phyloP scores from a whole-genome alignment of 1,139 yeast species.

The Protomyces arabidopsidicola region DNA sequence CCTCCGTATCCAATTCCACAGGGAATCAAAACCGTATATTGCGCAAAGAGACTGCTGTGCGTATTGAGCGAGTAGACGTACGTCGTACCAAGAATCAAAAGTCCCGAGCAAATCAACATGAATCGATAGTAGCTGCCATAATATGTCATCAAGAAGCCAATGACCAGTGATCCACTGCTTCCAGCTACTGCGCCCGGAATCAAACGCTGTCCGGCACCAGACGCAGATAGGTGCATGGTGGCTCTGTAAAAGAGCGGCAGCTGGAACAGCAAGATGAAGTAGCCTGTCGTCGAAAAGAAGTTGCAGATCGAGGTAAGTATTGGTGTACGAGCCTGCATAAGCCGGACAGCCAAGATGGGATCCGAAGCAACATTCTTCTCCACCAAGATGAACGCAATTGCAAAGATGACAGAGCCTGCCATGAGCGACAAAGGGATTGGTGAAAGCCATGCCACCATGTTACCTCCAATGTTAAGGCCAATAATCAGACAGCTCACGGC shows the following conservation, averaged over 20 bases:
- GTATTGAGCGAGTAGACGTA: slow-evolving; percentile 30
- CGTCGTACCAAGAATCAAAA: slow-evolving; percentile 28
- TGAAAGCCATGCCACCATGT: slow-evolving; percentile 45
- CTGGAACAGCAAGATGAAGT: slow-evolving; percentile 54
- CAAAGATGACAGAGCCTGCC: slow-evolving; percentile 37
- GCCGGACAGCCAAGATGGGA: slow-evolving; percentile 48
- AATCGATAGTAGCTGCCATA: slow-evolving; percentile 56
- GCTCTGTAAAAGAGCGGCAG: slow-evolving; percentile 45
- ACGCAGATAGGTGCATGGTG: slow-evolving; percentile 33
- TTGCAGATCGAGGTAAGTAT: slow-evolving; percentile 41
- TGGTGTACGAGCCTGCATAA: slow-evolving; percentile 30
- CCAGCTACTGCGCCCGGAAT: slow-evolving; percentile 34
- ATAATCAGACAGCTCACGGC: slow-evolving; percentile 55
- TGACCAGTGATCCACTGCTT: slow-evolving; percentile 31
- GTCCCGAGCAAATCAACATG: neutral
- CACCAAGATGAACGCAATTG: slow-evolving; percentile 45
- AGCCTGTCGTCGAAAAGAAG: slow-evolving; percentile 58
- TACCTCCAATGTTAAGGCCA: slow-evolving; percentile 68
- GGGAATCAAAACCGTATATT: slow-evolving; percentile 31
- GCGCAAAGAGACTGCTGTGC: slow-evolving; percentile 29
- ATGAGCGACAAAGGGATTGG: slow-evolving; percentile 40
- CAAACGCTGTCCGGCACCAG: slow-evolving; percentile 33
- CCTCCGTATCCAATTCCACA: slow-evolving; percentile 33
- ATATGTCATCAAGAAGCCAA: slow-evolving; percentile 39
- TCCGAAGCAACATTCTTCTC: slow-evolving; percentile 57